A percentile compares a stretch with the other conserved stretches of the same genome.
Conservation (phyloP, 192 early-diverging fungal species). For the Podila clonocystis region DNA sequence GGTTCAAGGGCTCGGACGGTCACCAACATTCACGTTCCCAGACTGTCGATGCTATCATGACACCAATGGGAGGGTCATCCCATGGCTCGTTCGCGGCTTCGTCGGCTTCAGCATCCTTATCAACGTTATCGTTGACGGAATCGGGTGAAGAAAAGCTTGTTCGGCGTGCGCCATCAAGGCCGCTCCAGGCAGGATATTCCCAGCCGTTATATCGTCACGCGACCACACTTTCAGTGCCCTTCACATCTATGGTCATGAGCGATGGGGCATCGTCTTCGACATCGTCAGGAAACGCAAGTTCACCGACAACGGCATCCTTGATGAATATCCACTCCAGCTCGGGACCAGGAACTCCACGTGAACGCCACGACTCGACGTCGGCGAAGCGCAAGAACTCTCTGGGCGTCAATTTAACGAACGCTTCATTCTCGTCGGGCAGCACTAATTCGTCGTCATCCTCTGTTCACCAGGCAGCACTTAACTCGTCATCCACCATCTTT, state of each 20-base stretch:
- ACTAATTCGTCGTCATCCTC: slow-evolving; percentile 27
- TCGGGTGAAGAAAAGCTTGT: slow-evolving; percentile 7
- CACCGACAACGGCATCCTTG: not conserved
- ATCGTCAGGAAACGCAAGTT: not conserved
- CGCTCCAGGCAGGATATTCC: slow-evolving; percentile 10
- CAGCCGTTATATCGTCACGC: slow-evolving; percentile 6
- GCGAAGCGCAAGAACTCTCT: slow-evolving; percentile 44
- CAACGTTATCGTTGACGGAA: slow-evolving; percentile 32
- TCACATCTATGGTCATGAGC: not conserved
- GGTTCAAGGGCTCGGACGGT: slow-evolving; percentile 15
- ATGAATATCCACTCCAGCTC: not conserved
- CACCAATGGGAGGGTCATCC: not conserved
- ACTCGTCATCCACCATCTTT: slow-evolving; percentile 21
- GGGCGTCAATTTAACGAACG: slow-evolving; percentile 12
- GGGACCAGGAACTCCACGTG: not conserved
- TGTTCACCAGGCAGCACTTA: not conserved
- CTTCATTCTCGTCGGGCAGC: slow-evolving; percentile 21
- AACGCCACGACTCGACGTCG: slow-evolving; percentile 22
- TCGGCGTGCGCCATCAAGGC: not conserved
- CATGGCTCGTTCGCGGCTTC: slow-evolving; percentile 17
- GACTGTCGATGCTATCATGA: slow-evolving; percentile 48
- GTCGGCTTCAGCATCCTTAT: slow-evolving; percentile 40
- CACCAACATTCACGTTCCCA: slow-evolving; percentile 45
- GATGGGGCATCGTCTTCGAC: not conserved
- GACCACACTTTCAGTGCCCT: not conserved